Evolutionary conservation across 208 protist species (phyloP).

Genomic region (Crithidia brevicula): DNA sequence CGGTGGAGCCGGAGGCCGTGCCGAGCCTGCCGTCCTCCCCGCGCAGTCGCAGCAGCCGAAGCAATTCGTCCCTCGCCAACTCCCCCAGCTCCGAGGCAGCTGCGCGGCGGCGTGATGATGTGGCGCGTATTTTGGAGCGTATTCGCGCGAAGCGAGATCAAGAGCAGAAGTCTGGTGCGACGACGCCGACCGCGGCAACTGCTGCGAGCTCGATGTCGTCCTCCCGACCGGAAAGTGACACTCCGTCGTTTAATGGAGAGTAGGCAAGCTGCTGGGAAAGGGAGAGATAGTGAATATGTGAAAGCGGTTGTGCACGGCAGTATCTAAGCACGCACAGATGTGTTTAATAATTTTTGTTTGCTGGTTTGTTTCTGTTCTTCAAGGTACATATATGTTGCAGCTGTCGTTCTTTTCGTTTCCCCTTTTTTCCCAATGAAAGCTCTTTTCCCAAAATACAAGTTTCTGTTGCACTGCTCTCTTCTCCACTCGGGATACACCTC

Average conservation of each 20-base stretch:
- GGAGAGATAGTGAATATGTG: neutral
- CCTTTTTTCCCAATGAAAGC: neutral
- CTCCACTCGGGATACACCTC: too few relatives aligned
- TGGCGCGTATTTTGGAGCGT: slow-evolving; percentile 49
- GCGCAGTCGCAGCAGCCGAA: slow-evolving; percentile 10
- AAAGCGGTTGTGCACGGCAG: too few relatives aligned
- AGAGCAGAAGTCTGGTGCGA: slow-evolving; percentile 6
- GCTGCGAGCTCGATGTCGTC: slow-evolving; percentile 8
- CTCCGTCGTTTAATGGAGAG: slow-evolving; percentile 1
- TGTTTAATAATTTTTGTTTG: too few relatives aligned
- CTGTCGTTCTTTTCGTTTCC: neutral
- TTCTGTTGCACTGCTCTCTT: too few relatives aligned
- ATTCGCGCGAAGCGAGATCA: slow-evolving; percentile 41
- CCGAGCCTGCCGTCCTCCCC: slow-evolving; percentile 11
- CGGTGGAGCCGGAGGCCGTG: slow-evolving; percentile 3
- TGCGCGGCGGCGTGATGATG: slow-evolving; percentile 39
- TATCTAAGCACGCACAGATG: too few relatives aligned
- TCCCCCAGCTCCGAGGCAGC: slow-evolving; percentile 12
- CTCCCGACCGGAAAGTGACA: neutral
- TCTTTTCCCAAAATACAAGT: neutral
- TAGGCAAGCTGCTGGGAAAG: neutral
- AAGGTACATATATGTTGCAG: too few relatives aligned
- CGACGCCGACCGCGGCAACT: slow-evolving; percentile 12
- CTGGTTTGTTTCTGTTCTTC: neutral
- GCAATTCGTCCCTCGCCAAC: slow-evolving; percentile 14